Evolutionary conservation across 2,329 filamentous ascomycete species (phyloP).

Genomic region (Xylaria sp.): DNA sequence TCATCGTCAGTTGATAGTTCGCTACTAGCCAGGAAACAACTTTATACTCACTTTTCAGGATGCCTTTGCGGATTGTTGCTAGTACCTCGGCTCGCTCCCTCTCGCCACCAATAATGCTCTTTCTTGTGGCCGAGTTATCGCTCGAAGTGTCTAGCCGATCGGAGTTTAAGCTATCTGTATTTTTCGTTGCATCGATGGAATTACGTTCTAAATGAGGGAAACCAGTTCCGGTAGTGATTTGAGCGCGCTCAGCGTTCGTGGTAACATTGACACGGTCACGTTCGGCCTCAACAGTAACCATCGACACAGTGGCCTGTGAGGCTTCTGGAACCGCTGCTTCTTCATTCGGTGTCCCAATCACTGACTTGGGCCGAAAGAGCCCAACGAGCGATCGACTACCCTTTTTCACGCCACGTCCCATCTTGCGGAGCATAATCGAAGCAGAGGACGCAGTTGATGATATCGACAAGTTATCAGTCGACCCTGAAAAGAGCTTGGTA

Average conservation of each 20-base stretch:
- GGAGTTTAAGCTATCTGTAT: conserved; percentile 54
- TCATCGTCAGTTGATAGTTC: conserved; percentile 24
- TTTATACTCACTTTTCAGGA: conserved; percentile 78
- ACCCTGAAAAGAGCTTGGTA: conserved; percentile 84
- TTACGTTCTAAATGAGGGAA: conserved; percentile 88
- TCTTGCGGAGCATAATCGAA: conserved; percentile 95
- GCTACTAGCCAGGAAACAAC: background rate
- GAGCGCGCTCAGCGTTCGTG: conserved; percentile 72
- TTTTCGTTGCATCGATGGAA: conserved; percentile 73
- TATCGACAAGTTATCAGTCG: conserved; percentile 93
- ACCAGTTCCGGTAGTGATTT: conserved; percentile 77
- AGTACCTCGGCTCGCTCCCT: conserved; percentile 90
- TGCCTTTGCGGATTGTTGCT: conserved; percentile 92
- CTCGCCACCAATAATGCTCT: conserved; percentile 92
- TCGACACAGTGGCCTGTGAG: conserved; percentile 86
- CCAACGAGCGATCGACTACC: conserved; percentile 90
- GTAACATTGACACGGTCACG: conserved; percentile 84
- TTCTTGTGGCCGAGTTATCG: conserved; percentile 72
- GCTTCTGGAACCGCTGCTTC: conserved; percentile 74
- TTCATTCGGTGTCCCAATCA: conserved; percentile 78
- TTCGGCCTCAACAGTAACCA: conserved; percentile 96
- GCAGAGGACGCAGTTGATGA: conserved; percentile 90
- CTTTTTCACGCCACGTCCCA: conserved; percentile 99
- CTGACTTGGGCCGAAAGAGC: conserved; percentile 92
- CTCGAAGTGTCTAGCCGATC: conserved; percentile 67